phyloP scores from a whole-genome alignment of 805 yeast species.

The Kodamaea sagamina region DNA sequence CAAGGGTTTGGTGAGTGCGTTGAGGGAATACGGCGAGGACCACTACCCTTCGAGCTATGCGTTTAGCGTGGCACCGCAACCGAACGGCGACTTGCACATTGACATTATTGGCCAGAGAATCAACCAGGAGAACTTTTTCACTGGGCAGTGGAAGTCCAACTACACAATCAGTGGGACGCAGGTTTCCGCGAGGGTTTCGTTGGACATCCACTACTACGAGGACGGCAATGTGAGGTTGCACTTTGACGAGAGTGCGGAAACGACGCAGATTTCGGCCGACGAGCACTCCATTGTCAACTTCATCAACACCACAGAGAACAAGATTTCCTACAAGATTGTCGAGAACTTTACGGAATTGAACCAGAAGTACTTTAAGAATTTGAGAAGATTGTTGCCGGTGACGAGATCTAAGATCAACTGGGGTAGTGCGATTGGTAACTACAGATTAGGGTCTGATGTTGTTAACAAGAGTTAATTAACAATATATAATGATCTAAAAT shows the following conservation, averaged over 20 bases:
- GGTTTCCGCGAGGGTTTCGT: conserved; percentile 55
- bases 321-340: conserved; percentile 60
- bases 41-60: conserved; percentile 65
- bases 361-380: conserved; percentile 75
- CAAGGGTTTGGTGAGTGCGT: conserved; percentile 29
- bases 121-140: conserved; percentile 78
- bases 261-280: conserved; percentile 17
- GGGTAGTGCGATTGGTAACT: conserved; percentile 92
- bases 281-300: conserved; percentile 40
- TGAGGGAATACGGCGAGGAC: conserved; percentile 56
- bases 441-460: conserved; percentile 82
- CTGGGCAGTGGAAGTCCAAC: conserved; percentile 82
- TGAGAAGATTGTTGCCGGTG: conserved; percentile 89
- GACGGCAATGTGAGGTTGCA: conserved; percentile 91
- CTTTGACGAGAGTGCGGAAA: conserved; percentile 36
- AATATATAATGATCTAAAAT: too few relatives aligned
- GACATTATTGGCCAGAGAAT: conserved; percentile 70
- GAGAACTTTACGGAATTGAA: conserved; percentile 69
- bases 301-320: conserved; percentile 59
- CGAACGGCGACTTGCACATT: conserved; percentile 38
- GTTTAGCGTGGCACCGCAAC: conserved; percentile 44
- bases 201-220: conserved; percentile 90
- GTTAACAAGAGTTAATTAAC: conserved; percentile 35
- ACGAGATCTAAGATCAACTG: conserved; percentile 90
- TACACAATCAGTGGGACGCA: conserved; percentile 46